Evolutionary conservation across 2,329 filamentous ascomycete species (phyloP).

Genomic region (Alternaria gansuensis): DNA sequence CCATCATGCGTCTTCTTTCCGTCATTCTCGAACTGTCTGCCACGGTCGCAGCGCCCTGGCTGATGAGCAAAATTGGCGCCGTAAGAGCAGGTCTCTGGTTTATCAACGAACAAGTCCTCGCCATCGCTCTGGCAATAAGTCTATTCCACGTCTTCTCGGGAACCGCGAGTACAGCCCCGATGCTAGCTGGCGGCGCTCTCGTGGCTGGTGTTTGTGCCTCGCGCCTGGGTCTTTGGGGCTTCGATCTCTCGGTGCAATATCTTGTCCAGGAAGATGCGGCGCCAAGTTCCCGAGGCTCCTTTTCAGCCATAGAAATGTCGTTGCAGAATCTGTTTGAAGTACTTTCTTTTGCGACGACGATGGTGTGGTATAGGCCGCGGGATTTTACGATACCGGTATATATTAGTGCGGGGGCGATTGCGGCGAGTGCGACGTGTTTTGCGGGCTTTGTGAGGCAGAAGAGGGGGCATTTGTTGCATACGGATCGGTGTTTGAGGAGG

Average conservation of each 20-base stretch:
- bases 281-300: conserved; percentile 64
- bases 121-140: conserved; percentile 55
- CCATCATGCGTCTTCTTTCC: conserved; percentile 62
- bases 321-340: conserved; percentile 77
- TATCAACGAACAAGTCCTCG: conserved; percentile 71
- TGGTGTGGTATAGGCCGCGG: conserved; percentile 68
- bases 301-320: conserved; percentile 73
- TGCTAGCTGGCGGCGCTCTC: conserved; percentile 42
- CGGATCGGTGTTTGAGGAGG: conserved; percentile 33
- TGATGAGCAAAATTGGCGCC: conserved; percentile 61
- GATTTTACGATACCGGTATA: conserved; percentile 71
- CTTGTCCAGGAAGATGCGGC: conserved; percentile 58
- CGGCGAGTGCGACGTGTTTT: conserved; percentile 61
- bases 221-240: conserved; percentile 59
- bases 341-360: conserved; percentile 70
- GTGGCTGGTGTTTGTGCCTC: conserved; percentile 54
- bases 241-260: conserved; percentile 58
- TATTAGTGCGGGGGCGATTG: conserved; percentile 66
- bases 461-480: conserved; percentile 62
- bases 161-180: conserved; percentile 19
- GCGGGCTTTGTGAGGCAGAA: conserved; percentile 65
- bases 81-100: conserved; percentile 77
- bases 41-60: conserved; percentile 66
- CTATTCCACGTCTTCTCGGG: conserved; percentile 38
- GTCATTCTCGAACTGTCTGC: conserved; percentile 67